Base-by-base conservation (phyloP, 139 green algal species). In the Prasinococcaceae sp. region DNA sequence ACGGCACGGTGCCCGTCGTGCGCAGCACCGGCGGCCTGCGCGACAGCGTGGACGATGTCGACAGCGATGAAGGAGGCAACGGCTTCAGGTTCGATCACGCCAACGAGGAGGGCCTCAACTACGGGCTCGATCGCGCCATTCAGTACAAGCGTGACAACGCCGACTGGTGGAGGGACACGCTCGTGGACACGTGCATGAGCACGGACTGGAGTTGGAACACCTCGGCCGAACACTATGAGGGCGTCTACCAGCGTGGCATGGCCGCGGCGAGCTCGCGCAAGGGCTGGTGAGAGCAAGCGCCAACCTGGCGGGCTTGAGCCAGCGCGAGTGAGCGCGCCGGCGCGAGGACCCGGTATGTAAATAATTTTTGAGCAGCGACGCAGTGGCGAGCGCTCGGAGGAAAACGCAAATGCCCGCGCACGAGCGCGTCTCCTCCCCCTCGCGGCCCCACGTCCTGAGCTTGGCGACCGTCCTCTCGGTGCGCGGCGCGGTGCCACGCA, bases 11-110 rank as follows among this genome's bases (percentile, higher is more conserved):
- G 55, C 19, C 19, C 32, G 50, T 28, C 47, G 45, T 3, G 82
- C 78, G 0, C 92, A 81, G 84, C 70, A 79, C 45, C 80, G 80
- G 32, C 74, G 44, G 32, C 73, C 64, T 4, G 75, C 86, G 66
- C 79, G 55, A 57, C 22, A 82, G n/a, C 52, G 33, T 30, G 8
- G 84, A 90, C 47, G 54, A 28, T 8, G 39, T 41, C n/a, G 43
- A 62, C 42, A 5, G 24, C n/a, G n/a, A 57, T 53, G n/a, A n/a
- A n/a, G n/a, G n/a, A n/a, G n/a, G n/a, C 29, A 78, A 78, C 47
- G 70, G 70, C 3, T 78, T 73, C 42, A 50, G 17, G 43, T 78
- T 78, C 42, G 29, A 49, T 28, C 45, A 36, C 22, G 51, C 61
- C 8, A 56, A 75, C 39, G 50, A 58, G 14, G 23, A 50, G 28